Evolutionary conservation across 2,329 filamentous ascomycete species (phyloP).

Genomic region (Phaeosphaeria sp.): DNA sequence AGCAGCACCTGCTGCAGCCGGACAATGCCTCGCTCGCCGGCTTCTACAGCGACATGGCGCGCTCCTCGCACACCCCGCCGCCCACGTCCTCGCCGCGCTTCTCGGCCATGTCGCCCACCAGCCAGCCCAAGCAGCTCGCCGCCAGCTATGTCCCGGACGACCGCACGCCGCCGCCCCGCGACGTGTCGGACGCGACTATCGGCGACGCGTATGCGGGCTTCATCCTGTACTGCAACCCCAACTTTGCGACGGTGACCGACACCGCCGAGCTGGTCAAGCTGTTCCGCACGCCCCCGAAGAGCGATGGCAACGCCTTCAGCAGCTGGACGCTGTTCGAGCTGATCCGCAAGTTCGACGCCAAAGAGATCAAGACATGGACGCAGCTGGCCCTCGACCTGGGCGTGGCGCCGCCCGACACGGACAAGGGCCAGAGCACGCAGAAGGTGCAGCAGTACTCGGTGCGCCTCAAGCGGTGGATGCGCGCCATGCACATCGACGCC

Average conservation of each 20-base stretch:
- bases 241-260: slow-evolving; percentile 73
- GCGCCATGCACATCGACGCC: slow-evolving; percentile 91
- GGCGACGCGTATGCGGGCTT: slow-evolving; percentile 85
- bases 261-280: slow-evolving; percentile 74
- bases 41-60: slow-evolving; percentile 49
- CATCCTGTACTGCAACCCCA: slow-evolving; percentile 90
- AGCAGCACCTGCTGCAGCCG: slow-evolving; percentile 36
- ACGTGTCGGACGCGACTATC: slow-evolving; percentile 73
- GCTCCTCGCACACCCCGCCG: slow-evolving; percentile 45
- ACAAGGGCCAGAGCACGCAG: slow-evolving; percentile 87
- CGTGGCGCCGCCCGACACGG: slow-evolving; percentile 80
- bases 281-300: slow-evolving; percentile 82
- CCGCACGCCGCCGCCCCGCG: slow-evolving; percentile 68
- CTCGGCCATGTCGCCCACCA: slow-evolving; percentile 43
- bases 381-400: slow-evolving; percentile 87
- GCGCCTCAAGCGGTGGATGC: slow-evolving; percentile 95
- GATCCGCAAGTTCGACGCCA: slow-evolving; percentile 77
- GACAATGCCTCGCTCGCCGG: slow-evolving; percentile 40
- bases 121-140: slow-evolving; percentile 41
- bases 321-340: slow-evolving; percentile 79
- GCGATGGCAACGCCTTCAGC: slow-evolving; percentile 85
- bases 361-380: slow-evolving; percentile 92
- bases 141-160: slow-evolving; percentile 52
- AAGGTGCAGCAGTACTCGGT: slow-evolving; percentile 96
- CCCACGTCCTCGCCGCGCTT: slow-evolving; percentile 50